These are phyloP conservation scores for Karstenula rhodostoma DNA, from an alignment of 2,329 filamentous ascomycete species.

Conservation along the genomic window DNA sequence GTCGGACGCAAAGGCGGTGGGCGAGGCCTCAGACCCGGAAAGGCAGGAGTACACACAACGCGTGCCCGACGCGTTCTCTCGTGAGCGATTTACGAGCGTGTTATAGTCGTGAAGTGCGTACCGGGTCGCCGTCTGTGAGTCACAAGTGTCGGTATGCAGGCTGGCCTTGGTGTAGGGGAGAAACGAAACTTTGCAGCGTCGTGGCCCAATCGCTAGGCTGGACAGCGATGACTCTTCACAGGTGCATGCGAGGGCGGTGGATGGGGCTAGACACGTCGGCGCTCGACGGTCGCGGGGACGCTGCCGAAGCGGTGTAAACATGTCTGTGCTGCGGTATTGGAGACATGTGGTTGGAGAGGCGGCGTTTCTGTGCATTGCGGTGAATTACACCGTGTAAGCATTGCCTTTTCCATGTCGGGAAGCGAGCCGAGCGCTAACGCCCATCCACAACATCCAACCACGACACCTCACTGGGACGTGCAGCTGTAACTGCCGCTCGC, in stretches of 20 bases:
- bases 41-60: conserved; percentile 31
- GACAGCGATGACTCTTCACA: conserved; percentile 43
- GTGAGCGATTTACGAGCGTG: conserved; percentile 41
- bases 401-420: conserved; percentile 15
- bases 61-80: conserved; percentile 40
- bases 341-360: conserved; percentile 1
- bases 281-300: not conserved
- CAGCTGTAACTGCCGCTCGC: conserved; percentile 45
- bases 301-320: not conserved
- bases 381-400: not conserved
- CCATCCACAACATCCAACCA: conserved; percentile 40
- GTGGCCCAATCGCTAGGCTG: conserved; percentile 40
- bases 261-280: conserved; percentile 2
- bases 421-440: conserved; percentile 38
- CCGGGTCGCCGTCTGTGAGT: conserved; percentile 46
- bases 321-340: conserved; percentile 5
- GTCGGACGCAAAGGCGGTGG: conserved; percentile 39
- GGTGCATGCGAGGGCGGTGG: conserved; percentile 24
- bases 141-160: conserved; percentile 37
- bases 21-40: conserved; percentile 42
- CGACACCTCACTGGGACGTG: conserved; percentile 27
- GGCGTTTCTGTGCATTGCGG: not conserved
- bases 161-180: conserved; percentile 40
- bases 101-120: conserved; percentile 46
- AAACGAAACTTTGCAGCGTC: conserved; percentile 45